phyloP scores from a whole-genome alignment of 192 early-diverging fungal species.

The Coemansia sp. region DNA sequence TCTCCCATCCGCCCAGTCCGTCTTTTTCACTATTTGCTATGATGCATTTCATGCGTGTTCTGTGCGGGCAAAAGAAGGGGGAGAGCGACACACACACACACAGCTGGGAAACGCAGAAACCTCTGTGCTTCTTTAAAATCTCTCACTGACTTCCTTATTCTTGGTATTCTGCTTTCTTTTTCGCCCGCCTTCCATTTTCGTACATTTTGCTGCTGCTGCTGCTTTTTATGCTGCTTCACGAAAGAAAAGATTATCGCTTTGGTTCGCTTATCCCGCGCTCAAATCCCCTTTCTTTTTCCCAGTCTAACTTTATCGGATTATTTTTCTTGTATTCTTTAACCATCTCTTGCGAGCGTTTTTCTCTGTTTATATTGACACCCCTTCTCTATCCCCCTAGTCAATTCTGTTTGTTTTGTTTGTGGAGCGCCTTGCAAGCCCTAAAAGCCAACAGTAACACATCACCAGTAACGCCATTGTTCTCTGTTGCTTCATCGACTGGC shows the following conservation, averaged over 20 bases:
- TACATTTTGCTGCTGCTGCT: neutral
- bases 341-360: neutral
- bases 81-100: neutral
- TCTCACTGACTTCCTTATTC: constrained; percentile 45
- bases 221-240: constrained; percentile 29
- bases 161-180: constrained; percentile 31
- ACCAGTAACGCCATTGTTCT: constrained; percentile 7
- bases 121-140: neutral
- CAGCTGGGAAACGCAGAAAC: constrained; percentile 5
- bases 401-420: constrained; percentile 7
- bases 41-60: constrained; percentile 2
- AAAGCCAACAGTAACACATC: constrained; percentile 9
- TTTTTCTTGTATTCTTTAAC: constrained; percentile 4
- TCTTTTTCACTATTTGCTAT: constrained; percentile 3
- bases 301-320: constrained; percentile 12
- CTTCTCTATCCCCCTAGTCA: neutral
- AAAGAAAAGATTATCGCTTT: constrained; percentile 27
- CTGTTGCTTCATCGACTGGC: neutral
- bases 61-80: neutral
- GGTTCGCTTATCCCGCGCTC: constrained; percentile 21
- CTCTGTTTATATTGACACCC: constrained; percentile 10
- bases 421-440: constrained; percentile 10
- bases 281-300: constrained; percentile 27
- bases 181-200: constrained; percentile 12
- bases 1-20: neutral